phyloP scores from a whole-genome alignment of 2,329 filamentous ascomycete species.

The Neurospora crassa region DNA sequence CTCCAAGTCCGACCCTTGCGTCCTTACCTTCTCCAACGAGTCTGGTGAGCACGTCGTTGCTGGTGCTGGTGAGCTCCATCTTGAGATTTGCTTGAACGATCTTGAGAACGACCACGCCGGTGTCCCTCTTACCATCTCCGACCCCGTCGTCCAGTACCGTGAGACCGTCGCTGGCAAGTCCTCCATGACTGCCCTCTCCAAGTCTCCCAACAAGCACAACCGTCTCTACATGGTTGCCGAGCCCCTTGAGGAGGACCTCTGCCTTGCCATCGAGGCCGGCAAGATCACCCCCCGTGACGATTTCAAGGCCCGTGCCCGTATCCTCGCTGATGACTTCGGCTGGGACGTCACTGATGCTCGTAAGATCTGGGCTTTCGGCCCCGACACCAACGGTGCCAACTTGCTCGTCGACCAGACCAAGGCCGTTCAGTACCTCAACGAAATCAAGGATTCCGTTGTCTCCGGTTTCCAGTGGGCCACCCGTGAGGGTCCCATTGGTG shows the following conservation, averaged over 20 bases:
- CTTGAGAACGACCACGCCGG: constrained; percentile 98
- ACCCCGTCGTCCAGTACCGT: constrained; percentile 97
- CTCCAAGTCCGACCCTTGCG: constrained; percentile 99
- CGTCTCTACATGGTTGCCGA: constrained; percentile 94
- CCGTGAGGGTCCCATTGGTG: constrained; percentile 91
- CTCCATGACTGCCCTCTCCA: constrained; percentile 93
- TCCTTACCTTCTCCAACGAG: constrained; percentile 78
- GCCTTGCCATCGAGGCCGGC: constrained; percentile 80
- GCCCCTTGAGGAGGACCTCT: constrained; percentile 86
- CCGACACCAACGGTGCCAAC: constrained; percentile 96
- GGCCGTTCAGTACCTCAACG: constrained; percentile 99
- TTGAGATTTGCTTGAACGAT: constrained; percentile 99
- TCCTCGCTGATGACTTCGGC: constrained; percentile 91
- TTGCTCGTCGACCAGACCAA: constrained; percentile 99
- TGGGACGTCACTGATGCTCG: constrained; percentile 99
- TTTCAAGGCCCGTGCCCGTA: constrained; percentile 95
- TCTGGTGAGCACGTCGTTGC: constrained; percentile 99
- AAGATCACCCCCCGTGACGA: constrained; percentile 94
- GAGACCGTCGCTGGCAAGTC: constrained; percentile 82
- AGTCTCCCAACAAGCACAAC: constrained; percentile 99
- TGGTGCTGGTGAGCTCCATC: constrained; percentile 97
- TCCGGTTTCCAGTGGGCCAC: constrained; percentile 99
- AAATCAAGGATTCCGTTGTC: constrained; percentile 99
- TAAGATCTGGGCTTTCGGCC: constrained; percentile 99
- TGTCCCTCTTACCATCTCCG: constrained; percentile 94